phyloP scores from a whole-genome alignment of 225 moss, liverwort and hornwort species.

The Asterella californica region DNA sequence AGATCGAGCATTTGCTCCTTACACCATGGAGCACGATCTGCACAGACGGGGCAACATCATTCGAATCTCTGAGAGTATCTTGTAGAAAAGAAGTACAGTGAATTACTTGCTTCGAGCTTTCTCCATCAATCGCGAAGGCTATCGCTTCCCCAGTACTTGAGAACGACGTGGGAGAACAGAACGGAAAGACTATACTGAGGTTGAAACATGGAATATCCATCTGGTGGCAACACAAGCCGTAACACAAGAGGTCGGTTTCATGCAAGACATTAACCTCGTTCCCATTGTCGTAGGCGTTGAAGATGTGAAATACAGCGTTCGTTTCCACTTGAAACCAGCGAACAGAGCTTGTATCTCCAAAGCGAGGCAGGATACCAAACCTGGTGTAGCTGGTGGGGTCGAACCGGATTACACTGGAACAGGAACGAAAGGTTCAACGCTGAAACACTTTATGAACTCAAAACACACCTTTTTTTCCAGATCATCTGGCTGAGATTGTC shows the following conservation, averaged over 20 bases:
- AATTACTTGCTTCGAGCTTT: neutral
- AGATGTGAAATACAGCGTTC: slow-evolving; percentile 10
- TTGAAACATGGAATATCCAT: neutral
- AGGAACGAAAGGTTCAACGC: neutral
- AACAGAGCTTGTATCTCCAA: slow-evolving; percentile 18
- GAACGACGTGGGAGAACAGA: neutral
- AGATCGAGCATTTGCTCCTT: neutral
- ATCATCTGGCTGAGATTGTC: neutral
- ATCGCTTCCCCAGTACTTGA: neutral
- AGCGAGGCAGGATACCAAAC: slow-evolving; percentile 26
- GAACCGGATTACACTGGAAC: slow-evolving; percentile 11
- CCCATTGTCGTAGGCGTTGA: slow-evolving; percentile 27
- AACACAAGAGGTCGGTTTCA: neutral
- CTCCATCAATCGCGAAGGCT: neutral
- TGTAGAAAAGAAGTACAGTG: too few relatives aligned
- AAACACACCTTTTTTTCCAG: neutral
- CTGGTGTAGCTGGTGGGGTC: neutral
- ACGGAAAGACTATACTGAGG: neutral
- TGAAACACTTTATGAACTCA: neutral
- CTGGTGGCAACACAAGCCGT: neutral
- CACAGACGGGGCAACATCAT: neutral
- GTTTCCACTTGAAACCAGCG: slow-evolving; percentile 21
- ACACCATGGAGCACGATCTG: slow-evolving; percentile 21
- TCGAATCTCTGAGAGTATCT: neutral
- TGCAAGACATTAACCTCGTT: slow-evolving; percentile 12